Base-by-base conservation (phyloP, 169 alveolate genomes). In the Plasmodium falciparum region DNA sequence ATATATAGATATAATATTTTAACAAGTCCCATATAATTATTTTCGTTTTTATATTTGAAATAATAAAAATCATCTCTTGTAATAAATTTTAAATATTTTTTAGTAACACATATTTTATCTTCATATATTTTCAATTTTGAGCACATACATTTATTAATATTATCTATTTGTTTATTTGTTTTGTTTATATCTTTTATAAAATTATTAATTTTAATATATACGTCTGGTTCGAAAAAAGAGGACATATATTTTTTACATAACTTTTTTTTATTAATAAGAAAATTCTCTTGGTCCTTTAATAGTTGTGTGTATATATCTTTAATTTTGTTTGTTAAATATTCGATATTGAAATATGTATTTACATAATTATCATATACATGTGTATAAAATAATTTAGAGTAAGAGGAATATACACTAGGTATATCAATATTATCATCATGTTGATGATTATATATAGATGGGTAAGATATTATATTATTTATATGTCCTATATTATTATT, bases 1-100 rank as follows among this genome's bases (percentile, higher is more conserved):
- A 78, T 24, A 61, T 78, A 78, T 20, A 78, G 62, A 45, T 65
- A 78, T 59, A 78, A 69, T 12, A 78, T 78, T 78, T 78, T 78
- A n/a, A 78, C 15, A 71, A 65, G 54, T 45, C 89, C 89, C 17
- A 45, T 20, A 20, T 66, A 78, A n/a, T 56, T 65, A 15, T 49
- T 52, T 66, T 22, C 4, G 67, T 78, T 78, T n/a, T 52, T 61
- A 22, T 65, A 2, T 59, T 78, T 78, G 15, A 78, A 78, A 20
- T 12, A 59, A 3, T 33, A n/a, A 24, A 78, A 78, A 24, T 78
- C 89, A 50, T 78, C 76, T 45, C 52, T 65, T 2, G 75, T 66
- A 17, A 78, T 78, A 7, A 15, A 52, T 26, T 78, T 78, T 58
- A 78, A 66, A 8, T 66, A 13, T 49, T 78, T 66, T 78, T 66